Percentiles rank a stretch among this genome's conserved stretches.
Conservation (phyloP, 345 rosid genomes). For the Murraya paniculata region DNA sequence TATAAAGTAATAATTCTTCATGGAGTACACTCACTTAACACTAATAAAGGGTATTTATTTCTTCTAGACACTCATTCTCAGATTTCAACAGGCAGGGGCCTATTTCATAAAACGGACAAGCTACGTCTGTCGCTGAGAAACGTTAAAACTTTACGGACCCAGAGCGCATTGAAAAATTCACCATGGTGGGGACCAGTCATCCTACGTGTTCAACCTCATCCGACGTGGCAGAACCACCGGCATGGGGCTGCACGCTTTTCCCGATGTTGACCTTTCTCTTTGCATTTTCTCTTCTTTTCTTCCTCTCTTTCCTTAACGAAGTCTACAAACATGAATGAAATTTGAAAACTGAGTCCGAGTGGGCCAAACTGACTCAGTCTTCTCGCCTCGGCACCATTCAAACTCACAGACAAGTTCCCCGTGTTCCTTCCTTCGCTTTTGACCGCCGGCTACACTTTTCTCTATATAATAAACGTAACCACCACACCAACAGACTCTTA, state of each 20-base stretch:
- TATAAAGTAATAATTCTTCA: too few species aligned
- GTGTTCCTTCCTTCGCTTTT: not conserved
- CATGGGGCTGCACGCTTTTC: not conserved
- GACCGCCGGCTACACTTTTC: constrained; percentile 25
- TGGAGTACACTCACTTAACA: too few species aligned
- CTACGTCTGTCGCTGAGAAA: not conserved
- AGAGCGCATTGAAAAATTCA: not conserved
- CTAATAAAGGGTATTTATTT: not conserved
- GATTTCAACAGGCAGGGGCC: not conserved
- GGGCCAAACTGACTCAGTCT: not conserved
- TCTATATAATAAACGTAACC: not conserved
- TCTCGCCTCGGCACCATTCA: not conserved
- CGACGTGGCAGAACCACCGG: not conserved
- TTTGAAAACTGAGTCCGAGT: not conserved
- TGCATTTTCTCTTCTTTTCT: not conserved
- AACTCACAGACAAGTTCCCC: constrained; percentile 1
- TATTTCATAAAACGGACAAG: not conserved
- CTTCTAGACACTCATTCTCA: not conserved
- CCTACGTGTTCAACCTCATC: not conserved
- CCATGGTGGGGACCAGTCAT: not conserved
- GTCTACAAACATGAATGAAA: not conserved
- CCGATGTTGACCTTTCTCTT: not conserved
- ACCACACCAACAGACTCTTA: not conserved
- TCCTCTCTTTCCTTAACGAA: not conserved
- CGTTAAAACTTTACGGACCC: not conserved